Evolutionary conservation across 305 asterid species (phyloP).

Genomic region (Solanum hybrid): DNA sequence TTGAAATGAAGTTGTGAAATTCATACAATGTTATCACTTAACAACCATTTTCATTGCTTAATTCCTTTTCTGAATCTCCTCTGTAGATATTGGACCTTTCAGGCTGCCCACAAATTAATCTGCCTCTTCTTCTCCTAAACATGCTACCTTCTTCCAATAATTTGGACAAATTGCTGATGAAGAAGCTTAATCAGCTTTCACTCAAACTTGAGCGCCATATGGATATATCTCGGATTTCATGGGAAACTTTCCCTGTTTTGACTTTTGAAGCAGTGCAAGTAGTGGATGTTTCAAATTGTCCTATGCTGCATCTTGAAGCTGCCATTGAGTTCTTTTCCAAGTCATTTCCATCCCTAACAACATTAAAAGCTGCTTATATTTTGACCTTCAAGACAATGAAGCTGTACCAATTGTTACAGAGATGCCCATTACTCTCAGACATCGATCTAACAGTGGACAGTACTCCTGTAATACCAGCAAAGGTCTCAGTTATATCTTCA

Average conservation of each 20-base stretch:
- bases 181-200: slow-evolving; percentile 28
- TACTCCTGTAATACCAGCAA: slow-evolving; percentile 50
- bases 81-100: slow-evolving; percentile 75
- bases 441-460: slow-evolving; percentile 67
- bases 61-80: slow-evolving; percentile 12
- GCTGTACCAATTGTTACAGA: slow-evolving; percentile 40
- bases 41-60: slow-evolving; percentile 4
- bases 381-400: slow-evolving; percentile 33
- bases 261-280: slow-evolving; percentile 63
- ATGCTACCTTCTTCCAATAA: slow-evolving; percentile 34
- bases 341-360: slow-evolving; percentile 65
- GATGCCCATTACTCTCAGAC: slow-evolving; percentile 41
- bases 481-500: slow-evolving; percentile 42
- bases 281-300: slow-evolving; percentile 78
- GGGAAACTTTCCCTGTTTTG: slow-evolving; percentile 26
- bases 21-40: not conserved
- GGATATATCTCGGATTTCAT: slow-evolving; percentile 18
- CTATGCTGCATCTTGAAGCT: slow-evolving; percentile 49
- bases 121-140: slow-evolving; percentile 42
- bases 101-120: slow-evolving; percentile 61
- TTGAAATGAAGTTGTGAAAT: slow-evolving; percentile 1
- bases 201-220: slow-evolving; percentile 17
- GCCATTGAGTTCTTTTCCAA: slow-evolving; percentile 50
- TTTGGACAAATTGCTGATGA: slow-evolving; percentile 24
- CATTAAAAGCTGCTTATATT: slow-evolving; percentile 54